A percentile compares a stretch with the other conserved stretches of the same genome.
Conservation (phyloP, 83 land plant genomes). For the Diphasiastrum complanatum region DNA sequence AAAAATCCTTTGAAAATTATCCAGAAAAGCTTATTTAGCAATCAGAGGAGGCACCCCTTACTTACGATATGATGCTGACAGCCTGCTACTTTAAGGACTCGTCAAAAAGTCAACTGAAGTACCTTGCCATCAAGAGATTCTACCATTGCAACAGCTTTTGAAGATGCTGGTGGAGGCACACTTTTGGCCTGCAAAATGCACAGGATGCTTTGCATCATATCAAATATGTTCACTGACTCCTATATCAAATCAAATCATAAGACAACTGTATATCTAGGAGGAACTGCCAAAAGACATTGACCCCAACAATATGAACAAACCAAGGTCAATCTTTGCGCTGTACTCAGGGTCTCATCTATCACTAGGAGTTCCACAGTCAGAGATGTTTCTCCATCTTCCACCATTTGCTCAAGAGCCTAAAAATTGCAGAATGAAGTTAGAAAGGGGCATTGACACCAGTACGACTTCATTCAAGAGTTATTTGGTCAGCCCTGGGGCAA, state of each 20-base stretch:
- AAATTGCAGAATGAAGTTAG: conserved; percentile 3
- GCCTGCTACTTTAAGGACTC: too few relatives aligned
- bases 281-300: background rate
- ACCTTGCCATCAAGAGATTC: conserved; percentile 42
- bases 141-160: conserved; percentile 25
- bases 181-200: conserved; percentile 28
- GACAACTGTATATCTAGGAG: background rate
- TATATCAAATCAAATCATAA: conserved; percentile 4
- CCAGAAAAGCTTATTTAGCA: too few relatives aligned
- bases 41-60: too few relatives aligned
- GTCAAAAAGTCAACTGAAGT: too few relatives aligned
- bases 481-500: background rate
- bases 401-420: conserved; percentile 21
- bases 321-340: conserved; percentile 23
- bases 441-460: background rate
- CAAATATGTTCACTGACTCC: background rate
- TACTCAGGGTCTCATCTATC: conserved; percentile 18
- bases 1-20: too few relatives aligned
- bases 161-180: conserved; percentile 18
- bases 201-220: background rate
- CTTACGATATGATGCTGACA: too few relatives aligned
- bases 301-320: conserved; percentile 9
- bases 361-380: background rate
- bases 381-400: conserved; percentile 12
- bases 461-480: background rate